These are phyloP conservation scores for Macadamia tetraphylla DNA, from an alignment of 164 flowering plant species.

Conservation along the genomic window DNA sequence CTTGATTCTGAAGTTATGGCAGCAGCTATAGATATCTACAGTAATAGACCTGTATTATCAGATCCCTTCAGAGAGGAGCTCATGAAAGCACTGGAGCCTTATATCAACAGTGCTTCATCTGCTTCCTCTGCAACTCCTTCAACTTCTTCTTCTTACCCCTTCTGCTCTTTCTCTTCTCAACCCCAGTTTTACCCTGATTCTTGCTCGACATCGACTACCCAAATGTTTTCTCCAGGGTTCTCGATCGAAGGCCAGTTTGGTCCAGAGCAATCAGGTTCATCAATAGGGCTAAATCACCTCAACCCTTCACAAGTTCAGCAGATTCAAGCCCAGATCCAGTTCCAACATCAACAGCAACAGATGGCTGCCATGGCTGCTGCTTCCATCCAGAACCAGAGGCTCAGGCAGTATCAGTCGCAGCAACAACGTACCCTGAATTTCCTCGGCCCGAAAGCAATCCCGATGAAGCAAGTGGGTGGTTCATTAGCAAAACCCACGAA, in stretches of 20 bases:
- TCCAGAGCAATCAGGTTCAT: slow-evolving; percentile 25
- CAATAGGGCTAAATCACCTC: slow-evolving; percentile 49
- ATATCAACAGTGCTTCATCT: slow-evolving; percentile 68
- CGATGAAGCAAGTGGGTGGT: slow-evolving; percentile 77
- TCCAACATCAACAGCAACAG: slow-evolving; percentile 23
- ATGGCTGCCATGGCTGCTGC: slow-evolving; percentile 4
- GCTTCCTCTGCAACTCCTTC: slow-evolving; percentile 8
- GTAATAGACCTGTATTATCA: slow-evolving; percentile 23
- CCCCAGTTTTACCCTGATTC: slow-evolving; percentile 18
- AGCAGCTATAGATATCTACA: slow-evolving; percentile 51
- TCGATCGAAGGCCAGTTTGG: slow-evolving; percentile 18
- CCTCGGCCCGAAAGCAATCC: slow-evolving; percentile 47
- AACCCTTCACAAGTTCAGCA: slow-evolving; percentile 52
- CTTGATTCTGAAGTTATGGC: slow-evolving; percentile 36
- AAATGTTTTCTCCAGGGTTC: slow-evolving; percentile 28
- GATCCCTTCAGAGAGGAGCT: slow-evolving; percentile 57
- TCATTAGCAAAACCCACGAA: slow-evolving; percentile 55
- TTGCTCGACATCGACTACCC: slow-evolving; percentile 32
- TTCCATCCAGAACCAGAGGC: slow-evolving; percentile 11
- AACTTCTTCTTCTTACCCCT: slow-evolving; percentile 10
- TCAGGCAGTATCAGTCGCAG: neutral
- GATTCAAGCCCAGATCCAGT: slow-evolving; percentile 51
- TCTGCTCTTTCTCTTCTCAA: slow-evolving; percentile 17
- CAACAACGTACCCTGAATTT: slow-evolving; percentile 19
- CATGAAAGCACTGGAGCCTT: slow-evolving; percentile 94